phyloP scores from a whole-genome alignment of 2,329 filamentous ascomycete genomes.

The Laburnicola sp. region DNA sequence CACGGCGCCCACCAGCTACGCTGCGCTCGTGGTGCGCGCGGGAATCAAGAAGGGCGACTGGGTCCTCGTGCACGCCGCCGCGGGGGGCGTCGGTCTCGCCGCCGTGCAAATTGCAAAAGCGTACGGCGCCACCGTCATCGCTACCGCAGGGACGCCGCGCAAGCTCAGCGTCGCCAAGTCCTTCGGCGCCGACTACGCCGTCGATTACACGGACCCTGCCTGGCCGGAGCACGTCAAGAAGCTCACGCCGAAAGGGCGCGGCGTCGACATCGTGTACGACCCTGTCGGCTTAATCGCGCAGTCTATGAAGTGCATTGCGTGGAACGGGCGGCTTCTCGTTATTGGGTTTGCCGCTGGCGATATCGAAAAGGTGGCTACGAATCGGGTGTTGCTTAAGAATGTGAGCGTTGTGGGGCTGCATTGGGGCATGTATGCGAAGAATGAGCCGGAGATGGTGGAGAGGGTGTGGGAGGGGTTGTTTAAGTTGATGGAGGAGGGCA shows the following conservation, averaged over 20 bases:
- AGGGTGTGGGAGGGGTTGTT: slow-evolving; percentile 83
- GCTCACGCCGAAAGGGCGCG: slow-evolving; percentile 70
- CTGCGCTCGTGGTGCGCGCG: slow-evolving; percentile 76
- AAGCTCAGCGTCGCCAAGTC: slow-evolving; percentile 78
- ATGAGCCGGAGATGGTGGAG: slow-evolving; percentile 70
- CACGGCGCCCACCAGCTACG: slow-evolving; percentile 88
- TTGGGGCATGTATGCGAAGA: slow-evolving; percentile 81
- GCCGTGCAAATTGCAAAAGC: slow-evolving; percentile 95
- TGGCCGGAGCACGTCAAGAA: slow-evolving; percentile 73
- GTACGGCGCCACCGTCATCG: slow-evolving; percentile 87
- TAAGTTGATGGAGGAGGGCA: slow-evolving; percentile 73
- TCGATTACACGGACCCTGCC: slow-evolving; percentile 71
- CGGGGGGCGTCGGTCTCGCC: slow-evolving; percentile 86
- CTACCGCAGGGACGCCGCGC: slow-evolving; percentile 77
- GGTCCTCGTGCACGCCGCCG: slow-evolving; percentile 89
- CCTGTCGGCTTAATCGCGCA: slow-evolving; percentile 87
- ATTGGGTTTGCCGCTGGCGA: slow-evolving; percentile 84
- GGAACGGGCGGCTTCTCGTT: slow-evolving; percentile 86
- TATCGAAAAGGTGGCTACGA: slow-evolving; percentile 91
- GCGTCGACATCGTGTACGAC: slow-evolving; percentile 94
- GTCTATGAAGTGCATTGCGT: slow-evolving; percentile 87
- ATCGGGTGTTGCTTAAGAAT: slow-evolving; percentile 91
- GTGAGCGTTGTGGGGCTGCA: slow-evolving; percentile 86
- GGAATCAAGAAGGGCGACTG: slow-evolving; percentile 75
- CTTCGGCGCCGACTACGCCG: slow-evolving; percentile 81